Evolutionary conservation across 148 eudicot species (phyloP).

Genomic region (Drosera capensis): DNA sequence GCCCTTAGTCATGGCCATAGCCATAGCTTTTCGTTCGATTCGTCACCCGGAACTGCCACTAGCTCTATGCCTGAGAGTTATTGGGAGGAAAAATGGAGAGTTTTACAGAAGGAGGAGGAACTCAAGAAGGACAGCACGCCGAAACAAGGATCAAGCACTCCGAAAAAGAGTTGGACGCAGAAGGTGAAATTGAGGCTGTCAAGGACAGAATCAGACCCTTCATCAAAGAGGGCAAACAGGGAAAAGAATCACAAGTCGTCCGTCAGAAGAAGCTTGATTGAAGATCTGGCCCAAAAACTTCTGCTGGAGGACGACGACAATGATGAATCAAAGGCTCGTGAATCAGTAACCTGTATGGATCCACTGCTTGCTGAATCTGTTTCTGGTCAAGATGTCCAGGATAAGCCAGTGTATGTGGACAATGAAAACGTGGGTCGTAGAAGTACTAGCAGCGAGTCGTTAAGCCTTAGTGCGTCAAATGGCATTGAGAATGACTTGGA

Average conservation of each 20-base stretch:
- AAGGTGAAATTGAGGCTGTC: conserved; percentile 50
- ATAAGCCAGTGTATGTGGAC: conserved; percentile 11
- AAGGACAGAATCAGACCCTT: conserved; percentile 59
- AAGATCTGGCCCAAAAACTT: conserved; percentile 62
- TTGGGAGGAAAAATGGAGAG: conserved; percentile 99
- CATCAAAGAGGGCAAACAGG: conserved; percentile 27
- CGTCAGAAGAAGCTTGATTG: conserved; percentile 55
- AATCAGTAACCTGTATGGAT: conserved; percentile 13
- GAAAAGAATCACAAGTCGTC: conserved; percentile 24
- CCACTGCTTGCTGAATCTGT: conserved; percentile 12
- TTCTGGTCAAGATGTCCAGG: conserved; percentile 14
- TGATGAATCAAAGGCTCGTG: conserved; percentile 15
- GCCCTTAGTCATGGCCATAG: too few species aligned
- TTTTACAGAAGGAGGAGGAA: conserved; percentile 63
- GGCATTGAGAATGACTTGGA: conserved; percentile 30
- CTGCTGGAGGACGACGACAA: conserved; percentile 31
- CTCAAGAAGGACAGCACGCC: conserved; percentile 20
- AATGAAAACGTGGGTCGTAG: conserved; percentile 18
- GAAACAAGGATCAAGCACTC: conserved; percentile 21
- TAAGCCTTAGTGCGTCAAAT: conserved; percentile 25
- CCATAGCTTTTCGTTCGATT: conserved; percentile 46
- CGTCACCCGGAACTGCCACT: conserved; percentile 34
- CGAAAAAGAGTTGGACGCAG: conserved; percentile 67
- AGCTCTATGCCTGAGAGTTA: conserved; percentile 67
- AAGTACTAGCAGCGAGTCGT: conserved; percentile 33